These are phyloP conservation scores for Sphaerobolus stellatus DNA, from an alignment of 1,284 basidiomycete genomes.

Conservation along the genomic window DNA sequence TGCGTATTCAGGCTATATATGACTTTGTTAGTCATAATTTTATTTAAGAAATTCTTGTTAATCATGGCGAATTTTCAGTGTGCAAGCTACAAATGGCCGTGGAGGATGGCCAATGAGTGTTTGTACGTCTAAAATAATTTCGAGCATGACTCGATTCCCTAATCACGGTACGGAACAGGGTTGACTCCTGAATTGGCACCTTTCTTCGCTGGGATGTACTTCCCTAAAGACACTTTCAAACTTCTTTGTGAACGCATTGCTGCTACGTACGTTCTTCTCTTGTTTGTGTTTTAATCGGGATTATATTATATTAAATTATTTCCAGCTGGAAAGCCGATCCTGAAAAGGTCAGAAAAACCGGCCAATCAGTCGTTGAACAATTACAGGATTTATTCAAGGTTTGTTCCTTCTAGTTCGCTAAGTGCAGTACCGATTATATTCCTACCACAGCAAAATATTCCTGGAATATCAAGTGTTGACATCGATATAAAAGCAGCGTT, in stretches of 20 bases:
- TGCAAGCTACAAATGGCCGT: constrained; percentile 42
- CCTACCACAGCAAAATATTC: not conserved
- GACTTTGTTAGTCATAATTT: constrained; percentile 29
- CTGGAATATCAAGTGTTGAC: not conserved
- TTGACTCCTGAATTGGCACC: constrained; percentile 43
- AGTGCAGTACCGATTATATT: not conserved
- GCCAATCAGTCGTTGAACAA: constrained; percentile 1
- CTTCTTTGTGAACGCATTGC: constrained; percentile 5
- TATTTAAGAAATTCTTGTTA: not conserved
- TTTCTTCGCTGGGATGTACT: constrained; percentile 46
- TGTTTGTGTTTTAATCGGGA: not conserved
- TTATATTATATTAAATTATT: not conserved
- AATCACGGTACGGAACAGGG: too few species aligned
- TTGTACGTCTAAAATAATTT: not conserved
- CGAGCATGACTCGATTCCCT: too few species aligned
- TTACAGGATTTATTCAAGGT: constrained; percentile 1
- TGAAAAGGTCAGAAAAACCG: not conserved
- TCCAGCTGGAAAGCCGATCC: constrained; percentile 4
- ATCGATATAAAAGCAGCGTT: not conserved
- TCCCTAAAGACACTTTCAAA: constrained; percentile 30
- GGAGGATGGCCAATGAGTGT: constrained; percentile 49
- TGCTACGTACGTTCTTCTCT: not conserved
- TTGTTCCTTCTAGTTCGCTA: not conserved
- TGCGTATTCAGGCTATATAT: constrained; percentile 37
- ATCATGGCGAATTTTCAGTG: not conserved